A percentile compares a stretch with the other conserved stretches of the same genome.
phyloP scores from a whole-genome alignment of 164 flowering plant species.

The Euptelea pleiosperma region DNA sequence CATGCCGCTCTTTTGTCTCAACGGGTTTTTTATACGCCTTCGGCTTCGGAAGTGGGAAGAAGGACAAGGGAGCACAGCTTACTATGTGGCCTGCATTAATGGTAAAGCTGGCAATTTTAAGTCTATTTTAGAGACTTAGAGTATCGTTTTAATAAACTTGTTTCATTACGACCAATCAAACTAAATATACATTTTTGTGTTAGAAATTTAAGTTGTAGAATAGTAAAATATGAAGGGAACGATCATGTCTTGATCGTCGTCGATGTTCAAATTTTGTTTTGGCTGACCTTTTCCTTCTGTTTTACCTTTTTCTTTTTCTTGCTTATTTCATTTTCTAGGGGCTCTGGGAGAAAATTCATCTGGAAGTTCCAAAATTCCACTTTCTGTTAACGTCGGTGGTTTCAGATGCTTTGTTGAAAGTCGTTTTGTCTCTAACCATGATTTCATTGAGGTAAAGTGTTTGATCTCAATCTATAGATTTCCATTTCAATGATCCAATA shows the following conservation, averaged over 20 bases:
- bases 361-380: conserved; percentile 24
- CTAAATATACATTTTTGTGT: neutral
- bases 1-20: conserved; percentile 31
- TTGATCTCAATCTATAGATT: neutral
- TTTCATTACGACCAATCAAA: neutral
- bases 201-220: conserved; percentile 3
- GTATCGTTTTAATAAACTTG: neutral
- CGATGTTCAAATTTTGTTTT: neutral
- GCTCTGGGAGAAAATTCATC: conserved; percentile 22
- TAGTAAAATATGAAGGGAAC: neutral
- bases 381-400: conserved; percentile 56
- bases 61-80: conserved; percentile 65
- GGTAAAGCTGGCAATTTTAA: conserved; percentile 33
- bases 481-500: no score
- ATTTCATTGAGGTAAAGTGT: conserved; percentile 68
- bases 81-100: conserved; percentile 66
- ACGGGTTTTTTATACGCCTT: conserved; percentile 74
- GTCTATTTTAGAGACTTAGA: neutral
- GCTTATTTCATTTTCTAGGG: conserved; percentile 27
- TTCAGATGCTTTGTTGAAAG: conserved; percentile 53
- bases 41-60: conserved; percentile 70
- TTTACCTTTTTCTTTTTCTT: neutral
- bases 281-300: neutral
- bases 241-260: neutral
- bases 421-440: conserved; percentile 73